A percentile compares a stretch with the other conserved stretches of the same genome.
phyloP scores from a whole-genome alignment of 2,329 filamentous ascomycete genomes.

The Pseudocercospora fijiensis region DNA sequence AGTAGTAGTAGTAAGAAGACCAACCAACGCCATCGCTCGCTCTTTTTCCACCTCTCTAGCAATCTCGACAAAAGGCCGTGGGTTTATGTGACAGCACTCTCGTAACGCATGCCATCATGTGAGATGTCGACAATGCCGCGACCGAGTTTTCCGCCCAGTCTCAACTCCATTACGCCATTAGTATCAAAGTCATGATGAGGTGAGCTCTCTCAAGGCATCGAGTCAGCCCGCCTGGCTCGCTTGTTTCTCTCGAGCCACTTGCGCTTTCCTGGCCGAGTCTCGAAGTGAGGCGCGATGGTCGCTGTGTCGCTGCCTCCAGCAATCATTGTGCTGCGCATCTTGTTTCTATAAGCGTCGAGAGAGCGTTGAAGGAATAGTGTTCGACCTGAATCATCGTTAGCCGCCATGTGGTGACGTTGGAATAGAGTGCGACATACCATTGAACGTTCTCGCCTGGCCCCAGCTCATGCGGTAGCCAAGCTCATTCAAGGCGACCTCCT shows the following conservation, averaged over 20 bases:
- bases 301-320: constrained; percentile 72
- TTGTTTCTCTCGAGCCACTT: constrained; percentile 52
- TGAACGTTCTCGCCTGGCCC: constrained; percentile 91
- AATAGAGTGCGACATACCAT: constrained; percentile 49
- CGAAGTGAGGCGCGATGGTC: constrained; percentile 77
- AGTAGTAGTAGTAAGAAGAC: neutral
- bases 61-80: constrained; percentile 2
- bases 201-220: constrained; percentile 15
- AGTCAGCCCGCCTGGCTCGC: constrained; percentile 30
- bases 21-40: constrained; percentile 7
- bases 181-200: neutral
- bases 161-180: neutral
- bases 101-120: neutral
- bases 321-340: constrained; percentile 80
- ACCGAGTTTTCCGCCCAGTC: neutral
- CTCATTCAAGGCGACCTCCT: constrained; percentile 90
- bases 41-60: neutral
- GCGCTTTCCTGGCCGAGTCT: constrained; percentile 83
- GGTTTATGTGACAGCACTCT: neutral
- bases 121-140: neutral
- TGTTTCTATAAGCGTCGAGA: constrained; percentile 95
- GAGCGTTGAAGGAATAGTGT: constrained; percentile 29
- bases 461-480: constrained; percentile 94
- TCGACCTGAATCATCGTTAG: constrained; percentile 25
- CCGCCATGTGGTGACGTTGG: constrained; percentile 13